Percentiles rank a stretch among this genome's conserved stretches.
phyloP scores from a whole-genome alignment of 768 basidiomycete species.

The Russula lepida region DNA sequence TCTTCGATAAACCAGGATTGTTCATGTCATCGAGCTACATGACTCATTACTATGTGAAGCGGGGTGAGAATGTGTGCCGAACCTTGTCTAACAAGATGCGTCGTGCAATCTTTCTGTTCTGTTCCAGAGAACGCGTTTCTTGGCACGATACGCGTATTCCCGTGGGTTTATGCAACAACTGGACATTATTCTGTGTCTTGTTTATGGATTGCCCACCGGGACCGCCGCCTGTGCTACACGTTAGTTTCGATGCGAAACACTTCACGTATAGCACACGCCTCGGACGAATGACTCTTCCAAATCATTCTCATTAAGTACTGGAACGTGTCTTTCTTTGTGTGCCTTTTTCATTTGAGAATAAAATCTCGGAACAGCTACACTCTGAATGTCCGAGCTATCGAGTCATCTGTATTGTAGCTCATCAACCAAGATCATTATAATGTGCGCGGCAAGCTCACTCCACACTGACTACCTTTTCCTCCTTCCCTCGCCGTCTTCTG shows the following conservation, averaged over 20 bases:
- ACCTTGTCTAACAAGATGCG: constrained; percentile 68
- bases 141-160: constrained; percentile 83
- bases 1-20: constrained; percentile 46
- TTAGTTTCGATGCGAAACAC: constrained; percentile 5
- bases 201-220: constrained; percentile 97
- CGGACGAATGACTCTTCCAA: constrained; percentile 83
- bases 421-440: constrained; percentile 1
- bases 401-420: constrained; percentile 22
- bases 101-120: constrained; percentile 74
- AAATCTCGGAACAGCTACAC: constrained; percentile 31
- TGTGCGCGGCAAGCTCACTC: constrained; percentile 11
- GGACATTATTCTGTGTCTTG: constrained; percentile 89
- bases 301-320: constrained; percentile 68
- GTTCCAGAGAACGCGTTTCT: constrained; percentile 73
- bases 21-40: constrained; percentile 56
- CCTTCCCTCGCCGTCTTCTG: constrained; percentile 29
- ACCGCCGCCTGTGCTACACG: constrained; percentile 55
- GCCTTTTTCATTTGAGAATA: constrained; percentile 68
- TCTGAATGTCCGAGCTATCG: constrained; percentile 17
- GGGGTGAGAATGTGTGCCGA: neutral
- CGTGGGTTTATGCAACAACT: constrained; percentile 81
- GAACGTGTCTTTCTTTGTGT: constrained; percentile 52
- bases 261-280: constrained; percentile 39
- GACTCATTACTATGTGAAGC: neutral
- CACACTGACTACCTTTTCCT: neutral